Evolutionary conservation across 2,329 filamentous ascomycete species (phyloP).

Genomic region (Cercospora zeina): DNA sequence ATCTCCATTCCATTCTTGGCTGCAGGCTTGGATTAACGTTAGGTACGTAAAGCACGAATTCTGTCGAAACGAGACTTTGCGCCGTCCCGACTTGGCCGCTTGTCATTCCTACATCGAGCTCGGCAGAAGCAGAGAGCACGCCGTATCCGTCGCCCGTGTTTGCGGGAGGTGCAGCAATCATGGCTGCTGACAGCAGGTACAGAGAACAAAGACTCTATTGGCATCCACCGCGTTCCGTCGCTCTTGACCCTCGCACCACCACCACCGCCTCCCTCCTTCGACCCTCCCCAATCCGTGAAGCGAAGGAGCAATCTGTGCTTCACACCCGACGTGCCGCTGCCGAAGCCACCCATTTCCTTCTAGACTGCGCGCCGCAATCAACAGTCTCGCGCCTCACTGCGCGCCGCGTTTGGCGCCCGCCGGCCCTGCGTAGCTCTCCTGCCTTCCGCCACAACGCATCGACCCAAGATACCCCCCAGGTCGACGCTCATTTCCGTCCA

Average conservation of each 20-base stretch:
- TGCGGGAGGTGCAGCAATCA: neutral
- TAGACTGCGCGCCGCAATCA: neutral
- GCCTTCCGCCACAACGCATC: conserved; percentile 6
- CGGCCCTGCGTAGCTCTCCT: conserved; percentile 11
- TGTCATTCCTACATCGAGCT: conserved; percentile 12
- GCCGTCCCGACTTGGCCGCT: conserved; percentile 10
- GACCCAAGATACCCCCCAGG: neutral
- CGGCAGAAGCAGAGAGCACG: neutral
- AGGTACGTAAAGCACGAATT: conserved; percentile 4
- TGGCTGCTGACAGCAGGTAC: conserved; percentile 6
- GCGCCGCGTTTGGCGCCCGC: conserved; percentile 7
- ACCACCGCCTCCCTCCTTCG: neutral
- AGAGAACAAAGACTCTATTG: conserved; percentile 3
- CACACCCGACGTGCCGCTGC: neutral
- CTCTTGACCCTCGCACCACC: neutral
- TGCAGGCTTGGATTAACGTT: neutral
- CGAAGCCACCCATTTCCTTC: conserved; percentile 12
- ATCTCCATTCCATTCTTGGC: conserved; percentile 2
- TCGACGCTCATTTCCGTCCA: conserved; percentile 9
- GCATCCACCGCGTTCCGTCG: neutral
- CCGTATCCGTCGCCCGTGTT: conserved; percentile 1
- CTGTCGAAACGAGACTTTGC: conserved; percentile 2
- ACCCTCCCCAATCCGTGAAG: conserved; percentile 1
- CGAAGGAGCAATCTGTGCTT: conserved; percentile 7
- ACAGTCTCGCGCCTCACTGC: conserved; percentile 2